Percentiles rank a stretch among this genome's conserved stretches.
These are phyloP conservation scores for Pontederia crassipes DNA, from an alignment of 176 grass and related monocot genomes.

Conservation along the genomic window DNA sequence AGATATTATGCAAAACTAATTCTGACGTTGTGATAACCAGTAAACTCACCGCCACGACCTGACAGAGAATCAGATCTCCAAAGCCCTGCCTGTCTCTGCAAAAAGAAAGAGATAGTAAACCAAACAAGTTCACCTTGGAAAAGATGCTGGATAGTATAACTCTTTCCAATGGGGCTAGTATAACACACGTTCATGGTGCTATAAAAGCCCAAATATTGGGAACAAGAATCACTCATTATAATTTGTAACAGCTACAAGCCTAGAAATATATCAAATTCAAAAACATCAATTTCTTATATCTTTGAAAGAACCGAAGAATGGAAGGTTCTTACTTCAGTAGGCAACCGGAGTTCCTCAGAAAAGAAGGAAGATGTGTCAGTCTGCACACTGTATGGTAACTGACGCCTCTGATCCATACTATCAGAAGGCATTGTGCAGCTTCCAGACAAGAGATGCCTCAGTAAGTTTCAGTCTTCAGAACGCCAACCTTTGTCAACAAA, in stretches of 20 bases:
- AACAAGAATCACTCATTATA: too few species aligned
- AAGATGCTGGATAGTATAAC: too few species aligned
- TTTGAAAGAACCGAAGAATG: too few species aligned
- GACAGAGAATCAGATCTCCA: slow-evolving; percentile 52
- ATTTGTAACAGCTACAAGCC: too few species aligned
- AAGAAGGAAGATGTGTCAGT: slow-evolving; percentile 2
- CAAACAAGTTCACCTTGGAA: too few species aligned
- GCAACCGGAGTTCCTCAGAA: not conserved
- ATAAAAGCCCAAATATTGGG: too few species aligned
- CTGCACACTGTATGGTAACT: not conserved
- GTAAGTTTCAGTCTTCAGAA: not conserved
- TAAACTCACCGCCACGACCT: slow-evolving; percentile 46
- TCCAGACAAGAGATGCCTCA: not conserved
- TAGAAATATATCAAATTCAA: too few species aligned
- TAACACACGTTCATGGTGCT: too few species aligned
- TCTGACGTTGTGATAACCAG: not conserved
- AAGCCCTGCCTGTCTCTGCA: slow-evolving; percentile 78
- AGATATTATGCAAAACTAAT: not conserved
- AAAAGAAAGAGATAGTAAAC: not conserved
- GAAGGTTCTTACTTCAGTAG: not conserved
- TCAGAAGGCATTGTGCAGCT: not conserved
- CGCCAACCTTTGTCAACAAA: not conserved
- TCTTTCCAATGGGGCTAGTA: too few species aligned
- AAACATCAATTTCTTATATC: too few species aligned
- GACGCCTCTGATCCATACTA: slow-evolving; percentile 1